These are phyloP conservation scores for Viridothelium virens DNA, from an alignment of 495 filamentous ascomycete species.

Conservation along the genomic window DNA sequence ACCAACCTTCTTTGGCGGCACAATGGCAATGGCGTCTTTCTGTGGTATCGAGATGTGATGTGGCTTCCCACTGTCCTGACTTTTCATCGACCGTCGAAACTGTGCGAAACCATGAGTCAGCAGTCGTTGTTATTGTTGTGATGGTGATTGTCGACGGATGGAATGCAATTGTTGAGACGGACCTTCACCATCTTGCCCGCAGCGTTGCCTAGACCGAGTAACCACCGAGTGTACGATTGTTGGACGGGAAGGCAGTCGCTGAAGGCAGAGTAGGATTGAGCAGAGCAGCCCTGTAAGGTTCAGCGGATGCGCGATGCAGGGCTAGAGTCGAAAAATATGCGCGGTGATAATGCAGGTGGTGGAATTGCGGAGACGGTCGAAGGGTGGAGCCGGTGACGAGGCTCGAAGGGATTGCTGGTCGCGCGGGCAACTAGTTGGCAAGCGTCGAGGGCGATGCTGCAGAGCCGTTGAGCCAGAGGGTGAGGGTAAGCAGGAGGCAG, in stretches of 20 bases:
- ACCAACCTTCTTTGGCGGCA: slow-evolving; percentile 91
- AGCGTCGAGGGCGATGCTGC: neutral
- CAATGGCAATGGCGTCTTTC: slow-evolving; percentile 89
- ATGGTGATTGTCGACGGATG: neutral
- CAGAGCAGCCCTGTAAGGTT: neutral
- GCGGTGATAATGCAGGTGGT: slow-evolving; percentile 8
- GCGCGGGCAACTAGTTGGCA: neutral
- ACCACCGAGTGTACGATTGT: too few relatives aligned
- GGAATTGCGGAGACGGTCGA: neutral
- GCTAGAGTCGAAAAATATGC: slow-evolving; percentile 1
- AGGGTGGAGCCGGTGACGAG: slow-evolving; percentile 11
- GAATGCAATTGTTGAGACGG: neutral
- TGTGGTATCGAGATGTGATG: slow-evolving; percentile 82
- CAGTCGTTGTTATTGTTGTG: neutral
- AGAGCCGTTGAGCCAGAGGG: neutral
- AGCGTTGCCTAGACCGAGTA: too few relatives aligned
- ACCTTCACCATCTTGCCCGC: slow-evolving; percentile 8
- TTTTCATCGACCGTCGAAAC: slow-evolving; percentile 38
- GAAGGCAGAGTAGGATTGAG: neutral
- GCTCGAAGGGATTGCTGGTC: slow-evolving; percentile 1
- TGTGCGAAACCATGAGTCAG: slow-evolving; percentile 15
- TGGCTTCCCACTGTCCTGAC: slow-evolving; percentile 44
- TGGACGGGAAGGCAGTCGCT: neutral
- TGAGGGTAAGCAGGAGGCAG: neutral
- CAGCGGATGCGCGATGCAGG: slow-evolving; percentile 2